Percentiles rank a stretch among this genome's conserved stretches.
These are phyloP conservation scores for Spathaspora hagerdaliae DNA, from an alignment of 805 yeast genomes.

Conservation along the genomic window DNA sequence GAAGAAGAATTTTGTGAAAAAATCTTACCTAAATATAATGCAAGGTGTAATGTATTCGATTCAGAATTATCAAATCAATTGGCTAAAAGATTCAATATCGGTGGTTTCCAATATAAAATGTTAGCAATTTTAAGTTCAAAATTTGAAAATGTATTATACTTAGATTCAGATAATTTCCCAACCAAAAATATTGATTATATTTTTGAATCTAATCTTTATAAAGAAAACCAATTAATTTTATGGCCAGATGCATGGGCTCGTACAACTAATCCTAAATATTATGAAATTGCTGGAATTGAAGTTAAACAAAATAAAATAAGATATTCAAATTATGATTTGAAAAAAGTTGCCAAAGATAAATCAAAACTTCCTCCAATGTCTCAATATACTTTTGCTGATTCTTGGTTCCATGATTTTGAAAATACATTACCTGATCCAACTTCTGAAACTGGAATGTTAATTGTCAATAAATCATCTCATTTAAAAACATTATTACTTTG, in stretches of 20 bases:
- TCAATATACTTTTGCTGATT: conserved; percentile 25
- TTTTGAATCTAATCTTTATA: conserved; percentile 41
- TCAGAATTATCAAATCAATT: conserved; percentile 13
- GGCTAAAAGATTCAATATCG: conserved; percentile 19
- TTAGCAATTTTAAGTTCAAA: conserved; percentile 60
- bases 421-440: conserved; percentile 66
- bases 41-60: conserved; percentile 45
- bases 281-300: conserved; percentile 43
- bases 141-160: conserved; percentile 44
- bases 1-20: conserved; percentile 44
- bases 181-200: conserved; percentile 40
- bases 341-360: conserved; percentile 26
- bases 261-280: conserved; percentile 56
- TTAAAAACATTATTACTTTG: conserved; percentile 54
- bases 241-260: conserved; percentile 77
- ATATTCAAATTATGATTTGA: conserved; percentile 30
- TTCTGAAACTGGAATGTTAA: conserved; percentile 66
- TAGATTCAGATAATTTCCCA: conserved; percentile 52
- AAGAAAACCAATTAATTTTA: conserved; percentile 45
- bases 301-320: conserved; percentile 32
- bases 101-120: conserved; percentile 51
- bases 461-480: conserved; percentile 59
- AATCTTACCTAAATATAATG: conserved; percentile 40
- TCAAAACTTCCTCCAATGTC: conserved; percentile 22
- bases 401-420: conserved; percentile 54